Percentiles rank a stretch among this genome's conserved stretches.
Conservation (phyloP, 768 basidiomycete genomes). For the Ephemerocybe angulata region DNA sequence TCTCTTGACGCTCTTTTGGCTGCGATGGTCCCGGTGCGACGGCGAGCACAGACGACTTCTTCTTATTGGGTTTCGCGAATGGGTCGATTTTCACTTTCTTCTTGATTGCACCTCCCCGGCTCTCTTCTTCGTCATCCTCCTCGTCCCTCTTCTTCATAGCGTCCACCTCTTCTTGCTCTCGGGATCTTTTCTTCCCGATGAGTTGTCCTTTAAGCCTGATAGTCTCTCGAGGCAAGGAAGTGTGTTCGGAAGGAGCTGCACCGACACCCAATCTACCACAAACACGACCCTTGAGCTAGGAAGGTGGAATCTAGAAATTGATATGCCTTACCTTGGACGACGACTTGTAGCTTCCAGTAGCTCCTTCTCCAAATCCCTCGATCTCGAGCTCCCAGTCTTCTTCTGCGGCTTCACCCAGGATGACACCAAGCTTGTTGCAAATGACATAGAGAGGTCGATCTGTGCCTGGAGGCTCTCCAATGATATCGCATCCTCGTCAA, state of each 20-base stretch:
- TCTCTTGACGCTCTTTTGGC: neutral
- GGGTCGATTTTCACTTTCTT: constrained; percentile 61
- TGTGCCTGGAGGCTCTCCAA: constrained; percentile 73
- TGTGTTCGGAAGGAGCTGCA: constrained; percentile 51
- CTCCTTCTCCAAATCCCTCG: constrained; percentile 45
- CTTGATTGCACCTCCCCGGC: constrained; percentile 51
- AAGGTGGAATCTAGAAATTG: constrained; percentile 1
- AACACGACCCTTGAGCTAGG: neutral
- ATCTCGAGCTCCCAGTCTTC: constrained; percentile 32
- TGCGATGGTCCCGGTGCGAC: neutral
- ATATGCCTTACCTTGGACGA: constrained; percentile 58
- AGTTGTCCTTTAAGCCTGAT: constrained; percentile 62
- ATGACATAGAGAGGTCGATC: constrained; percentile 76
- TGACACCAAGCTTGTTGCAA: constrained; percentile 66
- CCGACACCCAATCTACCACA: constrained; percentile 68
- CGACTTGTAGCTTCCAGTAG: constrained; percentile 64
- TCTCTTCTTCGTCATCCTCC: constrained; percentile 50
- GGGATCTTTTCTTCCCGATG: constrained; percentile 45
- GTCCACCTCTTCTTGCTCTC: constrained; percentile 36
- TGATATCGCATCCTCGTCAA: constrained; percentile 58
- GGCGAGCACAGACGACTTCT: constrained; percentile 12
- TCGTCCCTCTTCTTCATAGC: constrained; percentile 25
- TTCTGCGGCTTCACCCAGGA: constrained; percentile 74
- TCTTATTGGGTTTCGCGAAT: constrained; percentile 49
- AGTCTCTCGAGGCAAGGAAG: constrained; percentile 47